Evolutionary conservation across 2,329 filamentous ascomycete species (phyloP).

Genomic region (Fusarium chlamydosporum): DNA sequence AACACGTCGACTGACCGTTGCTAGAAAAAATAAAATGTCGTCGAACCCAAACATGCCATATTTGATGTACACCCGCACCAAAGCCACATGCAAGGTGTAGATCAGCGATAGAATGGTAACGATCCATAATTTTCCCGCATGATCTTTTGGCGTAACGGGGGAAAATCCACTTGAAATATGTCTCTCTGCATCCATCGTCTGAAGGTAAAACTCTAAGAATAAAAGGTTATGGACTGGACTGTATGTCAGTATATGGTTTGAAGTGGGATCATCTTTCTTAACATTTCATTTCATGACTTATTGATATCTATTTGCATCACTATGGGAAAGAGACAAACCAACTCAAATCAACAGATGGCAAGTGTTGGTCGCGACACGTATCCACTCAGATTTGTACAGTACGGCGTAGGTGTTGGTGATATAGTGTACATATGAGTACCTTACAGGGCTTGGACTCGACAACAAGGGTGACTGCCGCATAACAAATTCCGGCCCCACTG

Average conservation of each 20-base stretch:
- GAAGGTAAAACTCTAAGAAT: not conserved
- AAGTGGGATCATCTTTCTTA: not conserved
- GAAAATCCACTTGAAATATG: conserved; percentile 28
- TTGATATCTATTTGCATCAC: not conserved
- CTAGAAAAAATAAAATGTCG: conserved; percentile 31
- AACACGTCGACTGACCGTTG: conserved; percentile 20
- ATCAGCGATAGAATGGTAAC: conserved; percentile 43
- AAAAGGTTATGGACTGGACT: not conserved
- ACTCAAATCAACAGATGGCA: not conserved
- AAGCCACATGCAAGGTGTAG: conserved; percentile 35
- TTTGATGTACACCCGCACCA: conserved; percentile 42
- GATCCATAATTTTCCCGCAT: conserved; percentile 45
- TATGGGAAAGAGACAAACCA: not conserved
- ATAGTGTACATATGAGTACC: not conserved
- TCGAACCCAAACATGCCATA: conserved; percentile 44
- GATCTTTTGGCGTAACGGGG: conserved; percentile 35
- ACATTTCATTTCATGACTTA: not conserved
- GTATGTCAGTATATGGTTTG: not conserved
- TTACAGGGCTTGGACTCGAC: not conserved
- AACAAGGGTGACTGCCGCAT: not conserved
- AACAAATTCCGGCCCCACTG: not conserved
- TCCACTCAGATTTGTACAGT: not conserved
- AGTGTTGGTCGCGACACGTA: not conserved
- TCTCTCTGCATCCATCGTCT: conserved; percentile 21
- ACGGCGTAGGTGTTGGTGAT: not conserved